Evolutionary conservation across 352 stramenopile species (phyloP).

Genomic region (Blastocystis sp.): DNA sequence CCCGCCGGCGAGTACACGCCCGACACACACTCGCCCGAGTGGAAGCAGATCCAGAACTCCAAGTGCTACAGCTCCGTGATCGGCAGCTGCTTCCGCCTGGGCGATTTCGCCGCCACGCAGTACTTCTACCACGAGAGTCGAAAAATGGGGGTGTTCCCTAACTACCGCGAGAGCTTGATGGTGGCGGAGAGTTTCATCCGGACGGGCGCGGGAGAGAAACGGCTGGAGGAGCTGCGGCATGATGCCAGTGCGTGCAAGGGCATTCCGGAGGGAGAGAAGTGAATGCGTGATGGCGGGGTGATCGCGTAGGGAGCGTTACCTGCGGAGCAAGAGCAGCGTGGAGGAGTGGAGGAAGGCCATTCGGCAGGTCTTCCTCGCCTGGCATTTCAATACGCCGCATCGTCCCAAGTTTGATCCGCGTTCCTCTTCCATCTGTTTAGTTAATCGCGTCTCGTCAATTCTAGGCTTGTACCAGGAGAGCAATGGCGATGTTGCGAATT

Average conservation of each 20-base stretch:
- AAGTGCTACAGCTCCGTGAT: constrained; percentile 64
- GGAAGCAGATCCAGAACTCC: constrained; percentile 58
- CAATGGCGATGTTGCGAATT: neutral
- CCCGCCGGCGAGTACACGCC: neutral
- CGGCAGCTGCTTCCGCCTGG: constrained; percentile 13
- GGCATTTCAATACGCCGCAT: constrained; percentile 11
- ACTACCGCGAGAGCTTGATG: constrained; percentile 48
- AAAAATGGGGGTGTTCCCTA: constrained; percentile 40
- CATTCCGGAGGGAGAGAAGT: constrained; percentile 13
- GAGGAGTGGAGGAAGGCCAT: constrained; percentile 1
- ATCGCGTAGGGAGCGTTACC: constrained; percentile 33
- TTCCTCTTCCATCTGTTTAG: constrained; percentile 5
- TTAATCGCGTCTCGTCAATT: neutral
- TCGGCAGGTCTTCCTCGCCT: constrained; percentile 37
- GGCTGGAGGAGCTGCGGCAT: neutral
- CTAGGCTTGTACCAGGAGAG: constrained; percentile 20
- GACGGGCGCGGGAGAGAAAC: neutral
- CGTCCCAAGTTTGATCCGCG: constrained; percentile 37
- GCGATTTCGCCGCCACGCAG: constrained; percentile 14
- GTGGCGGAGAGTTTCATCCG: neutral
- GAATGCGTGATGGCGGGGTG: neutral
- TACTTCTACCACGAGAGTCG: constrained; percentile 40
- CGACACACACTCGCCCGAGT: neutral
- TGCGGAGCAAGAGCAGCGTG: neutral
- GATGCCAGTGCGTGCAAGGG: neutral